A percentile compares a stretch with the other conserved stretches of the same genome.
These are phyloP conservation scores for Hypomontagnella monticulosa DNA, from an alignment of 495 filamentous ascomycete species.

Conservation along the genomic window DNA sequence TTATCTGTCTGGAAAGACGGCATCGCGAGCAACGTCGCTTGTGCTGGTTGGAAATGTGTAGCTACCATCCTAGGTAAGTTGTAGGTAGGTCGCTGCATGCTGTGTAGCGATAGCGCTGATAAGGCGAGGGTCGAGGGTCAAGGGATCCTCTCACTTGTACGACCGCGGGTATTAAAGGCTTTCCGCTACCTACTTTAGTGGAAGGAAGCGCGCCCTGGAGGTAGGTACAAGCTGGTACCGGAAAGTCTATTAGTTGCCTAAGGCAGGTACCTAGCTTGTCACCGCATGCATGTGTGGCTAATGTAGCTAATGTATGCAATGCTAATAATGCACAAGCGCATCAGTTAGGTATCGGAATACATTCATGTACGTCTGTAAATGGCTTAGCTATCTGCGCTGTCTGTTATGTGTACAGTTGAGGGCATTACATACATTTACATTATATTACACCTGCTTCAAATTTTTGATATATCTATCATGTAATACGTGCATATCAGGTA, in stretches of 20 bases:
- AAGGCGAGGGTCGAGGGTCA: conserved; percentile 15
- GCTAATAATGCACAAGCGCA: background rate
- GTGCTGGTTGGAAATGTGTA: conserved; percentile 2
- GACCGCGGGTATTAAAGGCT: conserved; percentile 38
- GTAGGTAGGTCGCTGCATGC: conserved; percentile 14
- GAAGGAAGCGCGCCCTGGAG: conserved; percentile 32
- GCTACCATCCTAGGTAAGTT: conserved; percentile 32
- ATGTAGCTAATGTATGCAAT: background rate
- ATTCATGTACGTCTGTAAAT: background rate
- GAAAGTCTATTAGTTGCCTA: conserved; percentile 1
- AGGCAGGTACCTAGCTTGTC: background rate
- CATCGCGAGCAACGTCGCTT: conserved; percentile 15
- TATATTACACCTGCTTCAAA: conserved; percentile 18
- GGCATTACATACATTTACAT: conserved; percentile 6
- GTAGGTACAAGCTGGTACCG: background rate
- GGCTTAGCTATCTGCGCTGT: background rate
- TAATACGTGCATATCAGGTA: conserved; percentile 41
- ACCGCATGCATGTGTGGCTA: background rate
- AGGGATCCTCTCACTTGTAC: conserved; percentile 26
- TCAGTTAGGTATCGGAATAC: background rate
- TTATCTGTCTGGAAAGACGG: conserved; percentile 5
- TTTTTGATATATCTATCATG: conserved; percentile 4
- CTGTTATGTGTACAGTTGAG: background rate
- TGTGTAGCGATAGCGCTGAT: conserved; percentile 8
- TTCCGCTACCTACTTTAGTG: conserved; percentile 1